Conservation (phyloP, 2,329 filamentous ascomycete genomes). For the Pseudocercospora ulei region DNA sequence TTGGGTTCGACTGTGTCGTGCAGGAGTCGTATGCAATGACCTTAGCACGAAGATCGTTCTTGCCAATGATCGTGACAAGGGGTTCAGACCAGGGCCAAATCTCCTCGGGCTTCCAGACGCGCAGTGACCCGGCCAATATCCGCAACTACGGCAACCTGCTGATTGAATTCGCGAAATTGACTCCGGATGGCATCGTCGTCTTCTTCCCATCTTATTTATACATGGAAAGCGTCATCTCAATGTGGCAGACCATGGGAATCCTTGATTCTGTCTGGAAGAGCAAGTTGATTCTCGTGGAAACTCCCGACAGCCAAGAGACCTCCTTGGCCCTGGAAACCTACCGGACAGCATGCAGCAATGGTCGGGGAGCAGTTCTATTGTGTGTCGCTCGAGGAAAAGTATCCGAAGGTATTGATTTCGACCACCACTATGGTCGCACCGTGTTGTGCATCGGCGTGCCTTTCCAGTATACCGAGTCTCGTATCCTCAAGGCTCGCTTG, state of each 20-base stretch:
- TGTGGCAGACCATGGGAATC: slow-evolving; percentile 99
- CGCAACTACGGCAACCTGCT: slow-evolving; percentile 90
- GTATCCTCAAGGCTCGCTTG: slow-evolving; percentile 87
- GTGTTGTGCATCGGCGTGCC: slow-evolving; percentile 95
- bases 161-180: slow-evolving; percentile 91
- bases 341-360: slow-evolving; percentile 94
- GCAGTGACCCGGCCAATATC: slow-evolving; percentile 93
- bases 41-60: slow-evolving; percentile 81
- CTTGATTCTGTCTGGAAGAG: slow-evolving; percentile 98
- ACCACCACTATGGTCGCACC: slow-evolving; percentile 93
- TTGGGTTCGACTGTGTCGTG: slow-evolving; percentile 81
- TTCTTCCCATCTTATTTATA: slow-evolving; percentile 98
- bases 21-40: slow-evolving; percentile 98
- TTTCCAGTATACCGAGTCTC: slow-evolving; percentile 96
- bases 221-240: slow-evolving; percentile 98
- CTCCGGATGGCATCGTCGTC: slow-evolving; percentile 94
- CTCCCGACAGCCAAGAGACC: slow-evolving; percentile 92
- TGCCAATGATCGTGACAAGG: slow-evolving; percentile 94
- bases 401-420: slow-evolving; percentile 96
- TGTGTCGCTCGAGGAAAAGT: slow-evolving; percentile 97
- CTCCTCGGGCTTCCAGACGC: slow-evolving; percentile 86
- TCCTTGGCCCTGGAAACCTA: slow-evolving; percentile 93
- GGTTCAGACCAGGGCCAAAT: slow-evolving; percentile 90
- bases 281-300: slow-evolving; percentile 95
- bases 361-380: slow-evolving; percentile 80